These are phyloP conservation scores for Cryptococcus hybrid DNA, from an alignment of 1,284 basidiomycete genomes.

Conservation along the genomic window DNA sequence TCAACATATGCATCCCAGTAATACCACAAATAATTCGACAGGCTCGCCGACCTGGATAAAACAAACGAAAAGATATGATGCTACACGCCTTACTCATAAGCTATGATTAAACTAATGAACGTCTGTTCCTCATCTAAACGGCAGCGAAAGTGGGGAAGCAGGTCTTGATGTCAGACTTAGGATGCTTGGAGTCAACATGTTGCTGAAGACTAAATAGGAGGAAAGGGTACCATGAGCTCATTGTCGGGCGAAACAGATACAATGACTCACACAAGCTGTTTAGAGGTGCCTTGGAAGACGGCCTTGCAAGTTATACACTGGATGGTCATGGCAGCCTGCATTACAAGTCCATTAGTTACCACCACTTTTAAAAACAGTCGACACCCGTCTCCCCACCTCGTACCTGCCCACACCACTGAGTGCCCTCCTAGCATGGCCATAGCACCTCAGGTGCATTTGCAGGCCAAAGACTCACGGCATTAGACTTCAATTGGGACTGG, in stretches of 20 bases:
- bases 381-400: not conserved
- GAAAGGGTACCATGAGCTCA: not conserved
- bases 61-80: not conserved
- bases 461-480: constrained; percentile 45
- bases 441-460: no score
- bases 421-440: not conserved
- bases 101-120: no score
- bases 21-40: not conserved
- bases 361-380: constrained; percentile 21
- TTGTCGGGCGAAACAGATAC: not conserved
- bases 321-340: constrained; percentile 50
- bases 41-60: not conserved
- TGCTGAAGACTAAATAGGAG: constrained; percentile 28
- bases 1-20: constrained; percentile 2
- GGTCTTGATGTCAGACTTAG: constrained; percentile 28
- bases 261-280: constrained; percentile 46
- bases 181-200: constrained; percentile 41
- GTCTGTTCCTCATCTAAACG: no score
- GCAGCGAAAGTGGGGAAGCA: constrained; percentile 44
- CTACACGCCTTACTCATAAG: no score
- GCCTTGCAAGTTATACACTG: constrained; percentile 53
- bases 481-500: constrained; percentile 45
- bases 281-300: constrained; percentile 54
- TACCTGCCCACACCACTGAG: not conserved
- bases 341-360: no score